Base-by-base conservation (phyloP, 352 stramenopile genomes). In the Globisporangium spiculum region DNA sequence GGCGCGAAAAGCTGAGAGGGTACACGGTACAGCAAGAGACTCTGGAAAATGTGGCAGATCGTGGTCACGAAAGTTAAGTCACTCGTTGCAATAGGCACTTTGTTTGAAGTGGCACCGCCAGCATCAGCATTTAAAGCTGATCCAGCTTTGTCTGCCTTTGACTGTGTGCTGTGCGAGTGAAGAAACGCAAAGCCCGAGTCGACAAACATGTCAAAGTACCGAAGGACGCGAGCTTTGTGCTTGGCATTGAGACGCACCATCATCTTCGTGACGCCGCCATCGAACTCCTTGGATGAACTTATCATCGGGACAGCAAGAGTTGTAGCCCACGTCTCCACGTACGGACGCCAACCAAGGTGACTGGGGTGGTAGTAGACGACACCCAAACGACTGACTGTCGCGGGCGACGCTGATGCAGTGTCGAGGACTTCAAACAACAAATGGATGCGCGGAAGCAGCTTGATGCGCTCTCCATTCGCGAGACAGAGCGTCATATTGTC, bases 401-500 rank as follows among this genome's bases (percentile, higher is more conserved):
- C 94, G 3, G 94, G 94, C 1, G 91, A 98, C 4, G 94, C 94
- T 4, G 91, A 92, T 4, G 80, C 79, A 1, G 97, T 91, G 71
- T 98, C 92, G 22, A 87, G 80, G 2, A 98, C 92, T 76, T 98
- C 94, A 69, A 98, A 98, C 2, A 98, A 62, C 70, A 97, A 81
- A 60, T 97, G 95, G 71, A 98, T 98, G 36, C 75, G 80, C 0
- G 75, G 82, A 12, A 93, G 65, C 22, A 97, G 74, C 60, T 92
- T 93, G 44, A 97, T 96, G 2, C 90, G 76, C 67, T 97, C 91
- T 6, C 90, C 90, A 56, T 96, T 97, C 12, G 91, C 88, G 26
- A 97, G 73, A n/a, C 88, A 96, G 0, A 97, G 75, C 50, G 91
- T 96, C 83, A 87, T 95, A 67, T 97, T 97, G 69, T 97, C 90